Base-by-base conservation (phyloP, 768 basidiomycete species). In the Steccherinum ochraceum region DNA sequence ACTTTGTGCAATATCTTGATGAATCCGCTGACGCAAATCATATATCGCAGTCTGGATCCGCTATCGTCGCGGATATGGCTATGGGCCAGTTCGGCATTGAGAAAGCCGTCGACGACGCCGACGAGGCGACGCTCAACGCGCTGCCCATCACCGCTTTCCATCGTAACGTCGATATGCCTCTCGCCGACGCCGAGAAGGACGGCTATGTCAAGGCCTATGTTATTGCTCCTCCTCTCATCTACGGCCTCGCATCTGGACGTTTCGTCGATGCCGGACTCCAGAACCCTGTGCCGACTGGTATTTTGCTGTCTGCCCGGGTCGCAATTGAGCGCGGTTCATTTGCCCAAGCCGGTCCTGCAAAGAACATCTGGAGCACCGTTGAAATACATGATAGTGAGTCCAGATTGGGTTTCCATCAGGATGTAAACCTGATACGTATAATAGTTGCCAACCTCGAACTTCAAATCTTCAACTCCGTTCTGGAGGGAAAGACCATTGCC, bases 291-390 rank as follows among this genome's bases (percentile, higher is more conserved):
- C 83, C 81, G 0, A 61, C 67, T 5, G 76, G 77, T 50, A 72
- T 84, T 18, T 79, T 78, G 2, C 20, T 40, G 0, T 60, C 78
- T 3, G 72, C 83, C 35, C 62, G 63, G 10, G 72, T 72, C 0
- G 60, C 71, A n/a, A 56, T 81, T 35, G 64, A 58, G 51, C 71
- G 82, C 27, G 71, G 71, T 0, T 70, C 72, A 26, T 79, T 69
- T 0, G 80, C 78, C 5, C 65, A 79, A 58, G 64, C 84, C 3
- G 80, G 81, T 0, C 57, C 71, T 39, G 84, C 84, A 0, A 64
- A 69, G 56, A 81, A 81, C 53, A 35, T 79, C 2, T 86, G 81
- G 83, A 71, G 75, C 1, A 67, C 78, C 56, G 75, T 83, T 19
- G 72, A 81, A 51, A 69, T 82, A 45, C 61, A 74, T 45, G 80